phyloP scores from a whole-genome alignment of 257 asterid species.

The Solanum sparsipilum region DNA sequence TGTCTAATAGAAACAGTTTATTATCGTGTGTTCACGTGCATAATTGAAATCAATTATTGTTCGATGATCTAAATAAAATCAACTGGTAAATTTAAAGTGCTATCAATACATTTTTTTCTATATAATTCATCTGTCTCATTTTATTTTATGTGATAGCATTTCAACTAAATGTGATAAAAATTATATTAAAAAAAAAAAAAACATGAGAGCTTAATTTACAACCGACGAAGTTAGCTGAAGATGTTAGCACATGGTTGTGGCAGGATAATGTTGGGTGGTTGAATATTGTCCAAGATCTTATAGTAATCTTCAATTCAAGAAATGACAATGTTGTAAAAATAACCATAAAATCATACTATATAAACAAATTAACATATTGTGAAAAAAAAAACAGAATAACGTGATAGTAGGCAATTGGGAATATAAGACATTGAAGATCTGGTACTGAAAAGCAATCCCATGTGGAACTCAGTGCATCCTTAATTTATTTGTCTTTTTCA shows the following conservation, averaged over 20 bases:
- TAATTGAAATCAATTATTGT: no score
- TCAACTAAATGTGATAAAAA: background rate
- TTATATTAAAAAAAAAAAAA: no score
- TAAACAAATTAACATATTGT: background rate
- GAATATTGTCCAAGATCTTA: background rate
- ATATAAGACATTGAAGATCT: background rate
- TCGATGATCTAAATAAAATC: background rate
- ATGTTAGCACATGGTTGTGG: background rate
- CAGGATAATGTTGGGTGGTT: conserved; percentile 2
- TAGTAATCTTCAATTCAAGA: background rate
- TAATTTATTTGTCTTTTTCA: background rate
- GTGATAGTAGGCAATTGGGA: background rate
- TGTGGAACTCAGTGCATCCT: background rate
- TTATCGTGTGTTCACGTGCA: background rate
- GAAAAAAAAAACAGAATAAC: background rate
- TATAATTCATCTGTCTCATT: background rate
- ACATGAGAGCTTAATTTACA: background rate
- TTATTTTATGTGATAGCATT: background rate
- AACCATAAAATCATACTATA: background rate
- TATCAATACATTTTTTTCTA: background rate
- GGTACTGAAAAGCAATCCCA: background rate
- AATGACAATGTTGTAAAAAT: background rate
- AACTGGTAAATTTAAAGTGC: no score
- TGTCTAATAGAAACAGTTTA: no score
- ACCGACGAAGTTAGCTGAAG: background rate